Conservation (phyloP, 495 filamentous ascomycete species). For the Penicillium salamii region DNA sequence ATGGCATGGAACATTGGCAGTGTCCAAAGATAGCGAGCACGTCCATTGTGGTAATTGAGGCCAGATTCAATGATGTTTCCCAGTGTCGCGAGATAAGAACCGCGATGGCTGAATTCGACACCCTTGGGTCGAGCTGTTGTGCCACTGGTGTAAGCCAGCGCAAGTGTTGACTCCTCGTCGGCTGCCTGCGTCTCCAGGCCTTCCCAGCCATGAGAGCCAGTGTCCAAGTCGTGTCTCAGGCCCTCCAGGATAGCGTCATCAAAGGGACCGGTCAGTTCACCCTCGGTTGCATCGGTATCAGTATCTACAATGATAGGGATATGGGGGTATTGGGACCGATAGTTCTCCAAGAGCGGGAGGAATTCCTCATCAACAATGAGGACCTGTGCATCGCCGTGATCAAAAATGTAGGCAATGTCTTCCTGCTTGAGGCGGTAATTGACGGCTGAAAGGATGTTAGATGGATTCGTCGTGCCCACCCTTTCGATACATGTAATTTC, state of each 20-base stretch:
- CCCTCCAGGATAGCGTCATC: slow-evolving; percentile 83
- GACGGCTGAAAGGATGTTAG: slow-evolving; percentile 47
- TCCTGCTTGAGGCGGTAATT: slow-evolving; percentile 88
- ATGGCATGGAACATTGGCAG: slow-evolving; percentile 96
- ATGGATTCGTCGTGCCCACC: too few species aligned
- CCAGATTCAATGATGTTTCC: slow-evolving; percentile 87
- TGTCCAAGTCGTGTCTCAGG: slow-evolving; percentile 60
- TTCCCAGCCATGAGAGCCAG: slow-evolving; percentile 69
- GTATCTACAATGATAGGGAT: slow-evolving; percentile 76
- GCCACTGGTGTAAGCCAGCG: slow-evolving; percentile 88
- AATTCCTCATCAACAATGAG: slow-evolving; percentile 88
- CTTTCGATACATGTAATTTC: not conserved
- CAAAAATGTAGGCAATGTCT: slow-evolving; percentile 88
- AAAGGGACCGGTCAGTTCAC: slow-evolving; percentile 73
- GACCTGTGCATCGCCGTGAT: slow-evolving; percentile 77
- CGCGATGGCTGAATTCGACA: slow-evolving; percentile 87
- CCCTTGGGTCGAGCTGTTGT: slow-evolving; percentile 93
- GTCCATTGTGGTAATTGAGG: slow-evolving; percentile 63
- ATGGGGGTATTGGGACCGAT: slow-evolving; percentile 51
- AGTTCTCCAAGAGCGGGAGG: slow-evolving; percentile 62
- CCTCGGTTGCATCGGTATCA: slow-evolving; percentile 77
- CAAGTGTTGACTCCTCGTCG: slow-evolving; percentile 77
- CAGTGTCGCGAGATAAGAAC: slow-evolving; percentile 78
- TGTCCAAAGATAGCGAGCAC: slow-evolving; percentile 87
- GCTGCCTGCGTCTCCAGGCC: slow-evolving; percentile 64